Evolutionary conservation across 1,139 yeast species (phyloP), one percentile per base, ranked within the genome.

Genomic region (Chernovozyma aurita): DNA sequence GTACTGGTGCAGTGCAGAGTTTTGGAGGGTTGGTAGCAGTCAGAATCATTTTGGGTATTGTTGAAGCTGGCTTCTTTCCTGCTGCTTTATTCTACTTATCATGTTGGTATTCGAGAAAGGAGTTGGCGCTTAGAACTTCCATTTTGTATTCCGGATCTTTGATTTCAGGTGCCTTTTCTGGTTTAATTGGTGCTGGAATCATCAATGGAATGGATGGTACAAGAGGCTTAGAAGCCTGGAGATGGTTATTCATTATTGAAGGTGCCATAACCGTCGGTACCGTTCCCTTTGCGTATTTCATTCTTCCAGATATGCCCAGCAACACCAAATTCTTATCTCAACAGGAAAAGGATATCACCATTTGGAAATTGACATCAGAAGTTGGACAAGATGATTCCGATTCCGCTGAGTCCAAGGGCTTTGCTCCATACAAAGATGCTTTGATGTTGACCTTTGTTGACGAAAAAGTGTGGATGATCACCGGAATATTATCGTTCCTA

Each of bases 91-190:
- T 67, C 45, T 63, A 70, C 28, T 59, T 74, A 37, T 67, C 76
- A 15, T 64, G 66, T 44, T 75, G 76, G 68, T 75, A 75, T 45
- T 64, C 65, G 31, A 61, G 70, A 42, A 65, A 64, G 38, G 74
- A 73, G 40, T 59, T 73, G 41, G 62, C 78, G 7, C 58, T 73
- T 29, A 64, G 87, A 50, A 71, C 75, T 50, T 74, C 85, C 12
- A 61, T 79, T 38, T 65, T 80, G 45, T 77, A 73, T 50, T 67
- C 82, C 31, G 82, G 86, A 33, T 78, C 86, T 12, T 73, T 82
- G 48, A 66, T 83, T 41, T 84, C 90, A 18, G 88, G 92, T 53
- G 95, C 90, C 3, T 84, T 85, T 58, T 84, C 87, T 38, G 94
- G 95, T 40, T 76, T 86, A 35, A 73, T 85, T 43, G 70, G 70